Evolutionary conservation across 1,139 yeast genomes (phyloP), one percentile per base, ranked within the genome.

Genomic region (Pichia sp.): DNA sequence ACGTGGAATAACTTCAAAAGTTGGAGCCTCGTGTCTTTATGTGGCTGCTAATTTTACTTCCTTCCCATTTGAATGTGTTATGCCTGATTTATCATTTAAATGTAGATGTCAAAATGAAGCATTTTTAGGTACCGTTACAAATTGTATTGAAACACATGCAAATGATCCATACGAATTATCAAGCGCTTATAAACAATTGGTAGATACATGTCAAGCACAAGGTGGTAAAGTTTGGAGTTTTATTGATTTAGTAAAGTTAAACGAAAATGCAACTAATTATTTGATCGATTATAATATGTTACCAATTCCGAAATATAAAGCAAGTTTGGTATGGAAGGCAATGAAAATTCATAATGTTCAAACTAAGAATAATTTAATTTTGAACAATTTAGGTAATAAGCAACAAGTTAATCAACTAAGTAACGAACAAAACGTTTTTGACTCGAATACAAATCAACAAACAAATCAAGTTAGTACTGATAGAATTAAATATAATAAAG

Each of bases 121-220:
- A 5, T 64, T 61, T 41, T 37, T 64, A 31, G 64, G 64, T 5
- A 60, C 67, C 1, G 56, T 62, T 4, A 47, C 63, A 13, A 42
- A 54, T 20, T 64, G 68, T 45, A 56, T 63, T 23, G 64, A 62
- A 27, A 43, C 45, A 6, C 47, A 51, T 42, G 43, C 63, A 22
- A 34, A 33, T 13, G 56, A 57, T 41, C 54, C 55, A 16, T 46
- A 52, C 4, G 51, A 51, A 11, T 40, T 60, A 6, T 54, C 63
- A 5, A 47, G 44, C 6, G 63, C 64, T 2, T 57, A 57, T 40
- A 43, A 46, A 11, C 63, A 61, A 39, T 26, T 63, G 5, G 45
- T 52, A 13, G 61, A 62, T 26, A 51, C 55, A 1, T 64, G 68
- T 46, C 44, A 51, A 27, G 47, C 52, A 10, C 65, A 62, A 40